Percentiles rank a stretch among this genome's conserved stretches.
Evolutionary conservation across 768 basidiomycete species (phyloP).

Genomic region (Neoboletus subvelutipes): DNA sequence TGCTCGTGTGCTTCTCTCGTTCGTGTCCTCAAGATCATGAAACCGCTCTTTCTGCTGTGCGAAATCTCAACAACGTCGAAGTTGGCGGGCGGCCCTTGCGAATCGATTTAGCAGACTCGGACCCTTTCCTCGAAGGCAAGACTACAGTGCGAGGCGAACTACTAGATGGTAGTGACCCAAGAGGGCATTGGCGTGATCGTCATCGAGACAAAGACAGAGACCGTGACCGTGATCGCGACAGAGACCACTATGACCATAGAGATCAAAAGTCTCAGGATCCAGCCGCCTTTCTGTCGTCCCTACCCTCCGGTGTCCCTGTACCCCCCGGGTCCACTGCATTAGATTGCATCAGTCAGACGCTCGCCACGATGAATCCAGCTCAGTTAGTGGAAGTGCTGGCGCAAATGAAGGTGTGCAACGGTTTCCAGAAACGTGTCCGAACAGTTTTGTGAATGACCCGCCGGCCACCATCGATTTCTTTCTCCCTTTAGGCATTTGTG

Average conservation of each 20-base stretch:
- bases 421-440: conserved; percentile 19
- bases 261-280: conserved; percentile 40
- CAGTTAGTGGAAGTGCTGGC: conserved; percentile 92
- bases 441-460: conserved; percentile 22
- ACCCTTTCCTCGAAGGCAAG: conserved; percentile 89
- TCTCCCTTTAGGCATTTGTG: conserved; percentile 77
- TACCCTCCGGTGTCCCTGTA: conserved; percentile 78
- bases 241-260: conserved; percentile 33
- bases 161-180: conserved; percentile 56
- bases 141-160: conserved; percentile 84
- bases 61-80: conserved; percentile 91
- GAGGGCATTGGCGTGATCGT: conserved; percentile 43
- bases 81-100: conserved; percentile 91
- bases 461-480: conserved; percentile 7
- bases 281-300: conserved; percentile 54
- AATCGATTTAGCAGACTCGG: conserved; percentile 92
- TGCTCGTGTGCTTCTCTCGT: conserved; percentile 17
- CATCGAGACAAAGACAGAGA: conserved; percentile 51
- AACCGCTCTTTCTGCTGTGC: conserved; percentile 91
- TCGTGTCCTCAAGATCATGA: conserved; percentile 71
- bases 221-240: conserved; percentile 52
- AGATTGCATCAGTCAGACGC: conserved; percentile 82
- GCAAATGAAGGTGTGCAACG: conserved; percentile 88
- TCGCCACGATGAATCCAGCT: conserved; percentile 79
- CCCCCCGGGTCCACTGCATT: conserved; percentile 68